Conservation (phyloP, 306 rosid genomes). For the Inga leiocalycina region DNA sequence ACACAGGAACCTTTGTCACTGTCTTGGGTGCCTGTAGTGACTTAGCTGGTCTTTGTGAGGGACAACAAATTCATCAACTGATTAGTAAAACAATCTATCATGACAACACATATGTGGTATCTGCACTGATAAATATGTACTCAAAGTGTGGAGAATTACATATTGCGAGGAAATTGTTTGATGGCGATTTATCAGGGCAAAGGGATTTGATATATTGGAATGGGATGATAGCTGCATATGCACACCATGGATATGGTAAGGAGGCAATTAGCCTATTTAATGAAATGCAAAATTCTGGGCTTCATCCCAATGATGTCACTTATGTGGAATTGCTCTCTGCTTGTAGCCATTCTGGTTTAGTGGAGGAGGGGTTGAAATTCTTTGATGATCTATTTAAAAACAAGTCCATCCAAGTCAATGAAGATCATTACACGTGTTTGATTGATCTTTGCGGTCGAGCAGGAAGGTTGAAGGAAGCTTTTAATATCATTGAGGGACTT, state of each 20-base stretch:
- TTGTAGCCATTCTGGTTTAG: slow-evolving; percentile 58
- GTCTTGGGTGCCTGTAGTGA: slow-evolving; percentile 54
- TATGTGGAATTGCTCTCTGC: slow-evolving; percentile 52
- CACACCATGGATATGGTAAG: slow-evolving; percentile 50
- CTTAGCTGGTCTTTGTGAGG: slow-evolving; percentile 51
- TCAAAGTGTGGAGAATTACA: slow-evolving; percentile 54
- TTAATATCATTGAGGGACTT: slow-evolving; percentile 41
- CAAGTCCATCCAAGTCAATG: slow-evolving; percentile 41
- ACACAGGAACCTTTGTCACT: slow-evolving; percentile 56
- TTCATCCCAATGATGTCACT: slow-evolving; percentile 51
- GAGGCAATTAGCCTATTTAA: slow-evolving; percentile 46
- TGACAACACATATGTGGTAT: slow-evolving; percentile 37
- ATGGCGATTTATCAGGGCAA: slow-evolving; percentile 40
- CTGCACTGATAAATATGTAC: slow-evolving; percentile 54
- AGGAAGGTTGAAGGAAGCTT: slow-evolving; percentile 51
- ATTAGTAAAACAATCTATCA: slow-evolving; percentile 49
- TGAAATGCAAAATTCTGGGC: slow-evolving; percentile 47
- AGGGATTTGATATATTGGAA: slow-evolving; percentile 59
- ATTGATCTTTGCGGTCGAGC: slow-evolving; percentile 56
- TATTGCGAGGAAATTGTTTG: slow-evolving; percentile 52
- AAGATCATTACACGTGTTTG: slow-evolving; percentile 52
- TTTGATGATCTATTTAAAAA: slow-evolving; percentile 40
- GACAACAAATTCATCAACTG: slow-evolving; percentile 55
- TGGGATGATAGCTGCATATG: slow-evolving; percentile 59
- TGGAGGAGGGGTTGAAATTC: slow-evolving; percentile 48